Percentiles rank a stretch among this genome's conserved stretches.
These are phyloP conservation scores for Populus trichocarpa DNA, from an alignment of 441 rosid species.

Conservation along the genomic window DNA sequence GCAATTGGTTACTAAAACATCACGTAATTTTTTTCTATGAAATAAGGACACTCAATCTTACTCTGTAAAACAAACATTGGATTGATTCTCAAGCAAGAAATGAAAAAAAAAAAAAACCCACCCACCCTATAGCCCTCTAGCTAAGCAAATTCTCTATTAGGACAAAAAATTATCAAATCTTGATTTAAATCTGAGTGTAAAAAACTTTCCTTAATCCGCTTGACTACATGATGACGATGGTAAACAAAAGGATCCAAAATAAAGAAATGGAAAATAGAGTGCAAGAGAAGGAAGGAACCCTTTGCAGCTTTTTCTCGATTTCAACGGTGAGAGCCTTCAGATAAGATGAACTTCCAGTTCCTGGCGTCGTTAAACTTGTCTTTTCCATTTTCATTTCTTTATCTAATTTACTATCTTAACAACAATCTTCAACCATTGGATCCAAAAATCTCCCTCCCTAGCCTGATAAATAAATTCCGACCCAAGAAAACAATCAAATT, in stretches of 20 bases:
- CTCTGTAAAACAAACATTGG: neutral
- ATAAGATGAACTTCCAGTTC: slow-evolving; percentile 57
- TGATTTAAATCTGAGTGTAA: neutral
- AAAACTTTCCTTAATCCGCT: neutral
- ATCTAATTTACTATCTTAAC: neutral
- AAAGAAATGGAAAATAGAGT: slow-evolving; percentile 22
- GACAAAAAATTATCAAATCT: neutral
- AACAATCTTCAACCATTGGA: too few species aligned
- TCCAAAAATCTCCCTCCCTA: neutral
- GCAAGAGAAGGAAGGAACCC: slow-evolving; percentile 33
- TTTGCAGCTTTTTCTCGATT: slow-evolving; percentile 89
- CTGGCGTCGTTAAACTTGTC: slow-evolving; percentile 32
- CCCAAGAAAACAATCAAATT: too few species aligned
- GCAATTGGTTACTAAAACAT: neutral
- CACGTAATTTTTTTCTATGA: neutral
- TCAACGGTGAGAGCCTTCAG: slow-evolving; percentile 75
- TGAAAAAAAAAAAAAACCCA: too few species aligned
- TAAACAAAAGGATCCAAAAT: neutral
- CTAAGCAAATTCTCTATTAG: neutral
- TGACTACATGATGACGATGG: neutral
- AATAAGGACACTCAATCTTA: neutral
- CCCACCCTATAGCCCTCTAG: neutral
- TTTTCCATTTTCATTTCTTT: slow-evolving; percentile 36
- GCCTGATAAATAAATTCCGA: too few species aligned
- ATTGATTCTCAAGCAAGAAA: neutral